phyloP scores from a whole-genome alignment of 768 basidiomycete genomes.

The Cystofilobasidium ferigula region DNA sequence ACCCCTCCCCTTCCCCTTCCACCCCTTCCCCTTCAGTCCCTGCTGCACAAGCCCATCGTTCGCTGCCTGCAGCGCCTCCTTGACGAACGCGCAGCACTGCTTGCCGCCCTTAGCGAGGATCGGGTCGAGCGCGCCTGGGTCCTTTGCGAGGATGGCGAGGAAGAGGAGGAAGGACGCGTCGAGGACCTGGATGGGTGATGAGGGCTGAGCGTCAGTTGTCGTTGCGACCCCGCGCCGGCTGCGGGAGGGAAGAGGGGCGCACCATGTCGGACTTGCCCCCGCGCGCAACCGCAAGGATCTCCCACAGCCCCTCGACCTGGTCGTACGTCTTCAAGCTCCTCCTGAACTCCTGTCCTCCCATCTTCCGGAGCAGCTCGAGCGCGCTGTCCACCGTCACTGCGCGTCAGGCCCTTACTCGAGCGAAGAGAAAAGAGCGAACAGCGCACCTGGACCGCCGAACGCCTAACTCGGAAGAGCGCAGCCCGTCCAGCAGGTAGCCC shows the following conservation, averaged over 20 bases:
- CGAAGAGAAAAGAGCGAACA: background rate
- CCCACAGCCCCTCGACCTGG: slow-evolving; percentile 15
- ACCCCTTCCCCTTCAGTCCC: background rate
- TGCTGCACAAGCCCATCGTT: slow-evolving; percentile 12
- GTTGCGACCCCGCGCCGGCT: background rate
- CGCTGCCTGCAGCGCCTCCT: background rate
- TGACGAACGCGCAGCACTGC: slow-evolving; percentile 14
- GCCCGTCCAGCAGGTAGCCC: slow-evolving; percentile 24
- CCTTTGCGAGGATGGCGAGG: slow-evolving; percentile 19
- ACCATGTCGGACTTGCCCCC: slow-evolving; percentile 13
- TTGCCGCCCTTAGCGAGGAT: slow-evolving; percentile 3
- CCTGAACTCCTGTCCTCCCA: slow-evolving; percentile 7
- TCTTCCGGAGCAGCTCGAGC: slow-evolving; percentile 18
- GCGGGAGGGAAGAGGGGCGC: background rate
- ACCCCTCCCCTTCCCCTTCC: slow-evolving; percentile 1
- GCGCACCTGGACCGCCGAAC: slow-evolving; percentile 20
- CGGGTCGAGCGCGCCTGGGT: slow-evolving; percentile 4
- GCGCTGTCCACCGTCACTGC: background rate
- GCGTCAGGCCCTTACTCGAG: background rate
- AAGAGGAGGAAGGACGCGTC: slow-evolving; percentile 21
- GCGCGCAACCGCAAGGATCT: background rate
- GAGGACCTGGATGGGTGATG: slow-evolving; percentile 5
- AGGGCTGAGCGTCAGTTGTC: too few species aligned
- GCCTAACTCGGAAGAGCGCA: background rate
- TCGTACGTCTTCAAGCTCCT: slow-evolving; percentile 21